Percentiles rank a stretch among this genome's conserved stretches.
Conservation (phyloP, 2,329 filamentous ascomycete genomes). For the Truncatella angustata region DNA sequence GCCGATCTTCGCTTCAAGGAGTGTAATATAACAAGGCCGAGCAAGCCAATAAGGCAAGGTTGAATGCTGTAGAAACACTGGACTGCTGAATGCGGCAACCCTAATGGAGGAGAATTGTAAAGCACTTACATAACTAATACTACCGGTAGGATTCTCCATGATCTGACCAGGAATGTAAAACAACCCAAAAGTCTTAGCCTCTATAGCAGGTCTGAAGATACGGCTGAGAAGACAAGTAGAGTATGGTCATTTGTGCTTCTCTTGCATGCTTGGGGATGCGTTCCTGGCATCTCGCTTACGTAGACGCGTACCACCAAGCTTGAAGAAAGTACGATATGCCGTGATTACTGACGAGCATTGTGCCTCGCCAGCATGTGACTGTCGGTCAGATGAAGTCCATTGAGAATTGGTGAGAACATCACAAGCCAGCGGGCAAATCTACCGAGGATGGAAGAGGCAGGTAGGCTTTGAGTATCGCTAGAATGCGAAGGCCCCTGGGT, state of each 20-base stretch:
- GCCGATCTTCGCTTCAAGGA: neutral
- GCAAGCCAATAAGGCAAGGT: neutral
- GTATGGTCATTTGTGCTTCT: neutral
- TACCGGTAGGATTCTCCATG: neutral
- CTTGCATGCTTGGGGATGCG: neutral
- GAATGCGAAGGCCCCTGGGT: neutral
- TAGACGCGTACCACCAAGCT: neutral
- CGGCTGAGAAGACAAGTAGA: neutral
- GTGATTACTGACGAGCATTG: neutral
- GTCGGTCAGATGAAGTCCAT: neutral
- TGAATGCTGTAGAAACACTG: neutral
- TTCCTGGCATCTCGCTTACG: constrained; percentile 1
- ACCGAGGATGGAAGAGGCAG: constrained; percentile 4
- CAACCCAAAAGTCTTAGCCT: neutral
- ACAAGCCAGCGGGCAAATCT: neutral
- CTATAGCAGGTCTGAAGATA: neutral
- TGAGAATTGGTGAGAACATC: neutral
- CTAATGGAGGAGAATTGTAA: neutral
- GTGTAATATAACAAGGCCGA: neutral
- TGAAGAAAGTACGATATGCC: neutral
- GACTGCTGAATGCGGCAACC: neutral
- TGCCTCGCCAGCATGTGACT: neutral
- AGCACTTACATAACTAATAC: constrained; percentile 6
- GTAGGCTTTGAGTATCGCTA: neutral
- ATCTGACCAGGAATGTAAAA: neutral